Conservation (phyloP, 108 stramenopile species). For the Cyclotella distinguenda region DNA sequence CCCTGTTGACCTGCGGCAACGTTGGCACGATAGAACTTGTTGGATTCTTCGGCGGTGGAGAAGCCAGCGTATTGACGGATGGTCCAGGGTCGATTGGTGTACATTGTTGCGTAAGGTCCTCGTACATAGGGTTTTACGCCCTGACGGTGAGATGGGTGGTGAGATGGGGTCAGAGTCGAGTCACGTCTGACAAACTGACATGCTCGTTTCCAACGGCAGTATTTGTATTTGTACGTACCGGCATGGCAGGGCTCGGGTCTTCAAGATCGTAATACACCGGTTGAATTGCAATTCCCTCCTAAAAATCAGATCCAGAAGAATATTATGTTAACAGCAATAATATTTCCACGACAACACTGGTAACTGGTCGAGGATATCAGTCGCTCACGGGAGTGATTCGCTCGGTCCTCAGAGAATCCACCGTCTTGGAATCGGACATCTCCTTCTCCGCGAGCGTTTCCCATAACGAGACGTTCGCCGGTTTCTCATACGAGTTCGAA, state of each 20-base stretch:
- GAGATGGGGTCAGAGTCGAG: neutral
- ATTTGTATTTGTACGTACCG: conserved; percentile 25
- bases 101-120: conserved; percentile 99
- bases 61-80: conserved; percentile 96
- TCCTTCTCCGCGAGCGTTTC: conserved; percentile 70
- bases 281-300: conserved; percentile 88
- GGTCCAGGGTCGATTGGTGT: conserved; percentile 86
- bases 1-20: conserved; percentile 95
- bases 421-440: conserved; percentile 54
- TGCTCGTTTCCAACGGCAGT: no score
- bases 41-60: conserved; percentile 96
- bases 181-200: no score
- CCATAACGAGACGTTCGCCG: conserved; percentile 56
- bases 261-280: conserved; percentile 91
- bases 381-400: conserved; percentile 62
- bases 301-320: neutral
- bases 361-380: neutral
- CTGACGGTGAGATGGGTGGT: conserved; percentile 3
- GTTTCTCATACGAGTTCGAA: conserved; percentile 18
- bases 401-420: conserved; percentile 62
- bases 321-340: neutral
- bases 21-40: conserved; percentile 88
- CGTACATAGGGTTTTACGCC: conserved; percentile 95
- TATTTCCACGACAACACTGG: neutral
- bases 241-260: conserved; percentile 66